A percentile compares a stretch with the other conserved stretches of the same genome.
Conservation (phyloP, 352 stramenopile genomes). For the Phytophthora brassicae region DNA sequence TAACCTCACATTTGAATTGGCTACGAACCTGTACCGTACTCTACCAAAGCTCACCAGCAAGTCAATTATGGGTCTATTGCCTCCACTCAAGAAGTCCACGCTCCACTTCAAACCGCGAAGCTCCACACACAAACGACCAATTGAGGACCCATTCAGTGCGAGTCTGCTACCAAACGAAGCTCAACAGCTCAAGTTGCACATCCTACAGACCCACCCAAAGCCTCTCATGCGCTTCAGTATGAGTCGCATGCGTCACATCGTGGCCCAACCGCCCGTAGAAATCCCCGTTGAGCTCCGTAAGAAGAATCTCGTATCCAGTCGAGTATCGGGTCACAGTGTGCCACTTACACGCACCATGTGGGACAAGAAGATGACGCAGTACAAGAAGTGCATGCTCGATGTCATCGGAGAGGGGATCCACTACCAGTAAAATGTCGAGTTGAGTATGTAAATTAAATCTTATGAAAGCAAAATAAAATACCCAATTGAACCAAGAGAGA, state of each 20-base stretch:
- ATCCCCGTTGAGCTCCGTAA: constrained; percentile 46
- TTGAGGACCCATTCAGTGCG: constrained; percentile 5
- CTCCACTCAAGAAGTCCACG: constrained; percentile 26
- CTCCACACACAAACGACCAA: constrained; percentile 9
- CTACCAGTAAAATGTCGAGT: constrained; percentile 28
- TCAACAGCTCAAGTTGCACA: constrained; percentile 61
- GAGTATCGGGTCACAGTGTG: constrained; percentile 56
- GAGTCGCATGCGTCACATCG: constrained; percentile 60
- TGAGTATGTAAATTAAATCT: constrained; percentile 4
- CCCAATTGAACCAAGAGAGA: constrained; percentile 4
- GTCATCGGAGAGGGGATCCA: constrained; percentile 50
- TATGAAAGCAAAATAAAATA: constrained; percentile 8
- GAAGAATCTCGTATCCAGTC: constrained; percentile 34
- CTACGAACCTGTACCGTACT: no score
- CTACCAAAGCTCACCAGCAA: not conserved
- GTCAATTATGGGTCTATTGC: constrained; percentile 22
- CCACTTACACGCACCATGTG: constrained; percentile 62
- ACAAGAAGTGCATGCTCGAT: constrained; percentile 40
- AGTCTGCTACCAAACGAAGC: constrained; percentile 40
- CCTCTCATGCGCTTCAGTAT: constrained; percentile 62
- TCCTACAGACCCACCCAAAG: constrained; percentile 44
- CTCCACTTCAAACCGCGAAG: constrained; percentile 22
- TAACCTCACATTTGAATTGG: constrained; percentile 20
- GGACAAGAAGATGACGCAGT: constrained; percentile 54
- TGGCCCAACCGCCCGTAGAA: constrained; percentile 46